Conservation (phyloP, 2,329 filamentous ascomycete genomes). For the Westerdykella aurantiaca region DNA sequence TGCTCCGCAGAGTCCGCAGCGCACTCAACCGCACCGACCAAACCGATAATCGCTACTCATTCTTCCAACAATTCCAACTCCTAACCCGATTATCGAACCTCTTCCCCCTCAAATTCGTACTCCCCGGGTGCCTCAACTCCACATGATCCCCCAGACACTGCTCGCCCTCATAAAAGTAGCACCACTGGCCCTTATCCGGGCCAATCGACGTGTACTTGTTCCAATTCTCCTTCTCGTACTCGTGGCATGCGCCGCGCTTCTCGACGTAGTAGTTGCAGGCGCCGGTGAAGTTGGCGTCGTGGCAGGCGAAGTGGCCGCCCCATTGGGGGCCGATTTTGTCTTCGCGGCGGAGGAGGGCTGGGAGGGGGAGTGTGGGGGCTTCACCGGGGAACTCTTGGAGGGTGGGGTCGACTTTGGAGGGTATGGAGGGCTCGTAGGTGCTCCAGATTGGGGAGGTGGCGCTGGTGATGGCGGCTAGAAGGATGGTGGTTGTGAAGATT, state of each 20-base stretch:
- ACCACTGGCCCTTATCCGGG: constrained; percentile 1
- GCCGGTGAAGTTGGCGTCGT: constrained; percentile 1
- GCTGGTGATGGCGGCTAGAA: too few species aligned
- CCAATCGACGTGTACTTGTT: constrained; percentile 1
- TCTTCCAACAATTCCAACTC: constrained; percentile 7
- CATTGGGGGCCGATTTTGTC: not conserved
- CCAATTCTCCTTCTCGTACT: not conserved
- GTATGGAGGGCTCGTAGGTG: too few species aligned
- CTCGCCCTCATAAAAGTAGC: constrained; percentile 2
- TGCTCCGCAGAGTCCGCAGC: too few species aligned
- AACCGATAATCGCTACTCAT: too few species aligned
- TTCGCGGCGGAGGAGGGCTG: too few species aligned
- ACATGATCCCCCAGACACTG: constrained; percentile 4
- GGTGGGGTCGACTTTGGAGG: too few species aligned
- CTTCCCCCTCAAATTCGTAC: constrained; percentile 4
- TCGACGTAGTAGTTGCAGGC: constrained; percentile 1
- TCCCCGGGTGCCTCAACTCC: constrained; percentile 4
- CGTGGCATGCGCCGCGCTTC: constrained; percentile 1
- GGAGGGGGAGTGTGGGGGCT: too few species aligned
- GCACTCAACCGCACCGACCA: too few species aligned
- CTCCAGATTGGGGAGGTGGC: too few species aligned
- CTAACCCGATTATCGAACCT: constrained; percentile 6
- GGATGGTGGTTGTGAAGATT: too few species aligned
- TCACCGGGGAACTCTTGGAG: too few species aligned
- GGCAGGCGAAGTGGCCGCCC: constrained; percentile 5